Conservation (phyloP, 2,329 filamentous ascomycete genomes). For the Didymella keratinophila region DNA sequence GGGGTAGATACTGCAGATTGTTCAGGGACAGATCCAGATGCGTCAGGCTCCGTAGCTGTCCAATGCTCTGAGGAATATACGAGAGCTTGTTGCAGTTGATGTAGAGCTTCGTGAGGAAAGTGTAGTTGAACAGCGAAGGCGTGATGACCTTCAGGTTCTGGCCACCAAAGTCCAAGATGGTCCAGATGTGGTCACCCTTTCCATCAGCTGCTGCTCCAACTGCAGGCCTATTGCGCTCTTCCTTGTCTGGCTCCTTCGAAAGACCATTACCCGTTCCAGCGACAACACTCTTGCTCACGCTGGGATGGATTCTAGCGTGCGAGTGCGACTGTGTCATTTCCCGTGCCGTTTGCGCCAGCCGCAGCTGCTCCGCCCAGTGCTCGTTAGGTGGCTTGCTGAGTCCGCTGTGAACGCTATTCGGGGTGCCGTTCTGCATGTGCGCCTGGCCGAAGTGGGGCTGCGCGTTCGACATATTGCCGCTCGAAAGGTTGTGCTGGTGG, state of each 20-base stretch:
- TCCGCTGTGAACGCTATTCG: slow-evolving; percentile 63
- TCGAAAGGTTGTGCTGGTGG: slow-evolving; percentile 68
- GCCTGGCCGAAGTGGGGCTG: slow-evolving; percentile 68
- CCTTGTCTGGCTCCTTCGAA: slow-evolving; percentile 59
- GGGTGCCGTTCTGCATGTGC: slow-evolving; percentile 67
- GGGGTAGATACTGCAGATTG: slow-evolving; percentile 79
- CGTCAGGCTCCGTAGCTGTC: slow-evolving; percentile 79
- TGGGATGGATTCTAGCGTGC: slow-evolving; percentile 75
- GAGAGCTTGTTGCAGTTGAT: slow-evolving; percentile 91
- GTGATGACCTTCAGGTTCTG: slow-evolving; percentile 88
- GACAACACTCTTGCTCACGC: slow-evolving; percentile 72
- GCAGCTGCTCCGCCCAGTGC: slow-evolving; percentile 89
- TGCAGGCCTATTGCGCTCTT: slow-evolving; percentile 71
- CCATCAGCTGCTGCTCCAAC: slow-evolving; percentile 58
- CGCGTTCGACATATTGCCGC: slow-evolving; percentile 69
- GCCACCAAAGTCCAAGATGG: slow-evolving; percentile 93
- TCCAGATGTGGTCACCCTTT: slow-evolving; percentile 76
- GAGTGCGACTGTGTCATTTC: slow-evolving; percentile 75
- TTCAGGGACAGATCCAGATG: slow-evolving; percentile 91
- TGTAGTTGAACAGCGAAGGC: slow-evolving; percentile 80
- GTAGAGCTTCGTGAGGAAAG: slow-evolving; percentile 89
- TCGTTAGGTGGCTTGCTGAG: slow-evolving; percentile 67
- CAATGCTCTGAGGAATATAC: slow-evolving; percentile 80
- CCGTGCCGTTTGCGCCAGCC: slow-evolving; percentile 76
- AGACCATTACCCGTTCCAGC: slow-evolving; percentile 60